phyloP scores from a whole-genome alignment of 495 filamentous ascomycete species.

The Poronia punctata region DNA sequence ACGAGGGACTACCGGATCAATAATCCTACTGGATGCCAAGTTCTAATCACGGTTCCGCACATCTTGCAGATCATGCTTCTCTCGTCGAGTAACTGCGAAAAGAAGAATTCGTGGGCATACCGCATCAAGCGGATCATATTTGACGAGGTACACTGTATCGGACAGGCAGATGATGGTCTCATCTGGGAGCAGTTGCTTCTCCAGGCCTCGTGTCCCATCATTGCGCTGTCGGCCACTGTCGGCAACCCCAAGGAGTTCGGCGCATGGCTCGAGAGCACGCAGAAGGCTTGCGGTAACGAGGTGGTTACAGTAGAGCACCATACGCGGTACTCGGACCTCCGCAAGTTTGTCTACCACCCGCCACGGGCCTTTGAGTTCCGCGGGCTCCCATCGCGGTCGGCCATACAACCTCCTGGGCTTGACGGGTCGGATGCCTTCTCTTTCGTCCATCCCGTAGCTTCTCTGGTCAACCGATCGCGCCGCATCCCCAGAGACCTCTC shows the following conservation, averaged over 20 bases:
- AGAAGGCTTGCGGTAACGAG: constrained; percentile 48
- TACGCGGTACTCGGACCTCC: constrained; percentile 64
- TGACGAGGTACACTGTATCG: constrained; percentile 78
- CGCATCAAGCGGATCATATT: constrained; percentile 70
- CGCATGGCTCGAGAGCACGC: constrained; percentile 57
- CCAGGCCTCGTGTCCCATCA: constrained; percentile 67
- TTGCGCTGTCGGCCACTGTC: constrained; percentile 74
- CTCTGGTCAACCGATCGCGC: constrained; percentile 51
- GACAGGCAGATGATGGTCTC: constrained; percentile 67
- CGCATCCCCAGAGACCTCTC: constrained; percentile 47
- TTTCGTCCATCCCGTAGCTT: constrained; percentile 64
- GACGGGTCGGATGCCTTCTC: constrained; percentile 43
- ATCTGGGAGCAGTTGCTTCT: constrained; percentile 78
- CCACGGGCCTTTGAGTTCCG: constrained; percentile 47
- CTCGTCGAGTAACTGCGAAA: constrained; percentile 55
- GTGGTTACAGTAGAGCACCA: constrained; percentile 59
- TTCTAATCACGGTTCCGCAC: constrained; percentile 70
- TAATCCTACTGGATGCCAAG: constrained; percentile 61
- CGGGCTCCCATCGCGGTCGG: constrained; percentile 34
- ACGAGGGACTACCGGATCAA: constrained; percentile 68
- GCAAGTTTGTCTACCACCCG: constrained; percentile 59
- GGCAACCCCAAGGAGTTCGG: constrained; percentile 67
- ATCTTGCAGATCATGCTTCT: constrained; percentile 76
- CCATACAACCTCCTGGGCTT: constrained; percentile 28
- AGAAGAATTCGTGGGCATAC: constrained; percentile 48